A percentile compares a stretch with the other conserved stretches of the same genome.
These are phyloP conservation scores for Candida taoyuanica DNA, from an alignment of 805 yeast genomes.

Conservation along the genomic window DNA sequence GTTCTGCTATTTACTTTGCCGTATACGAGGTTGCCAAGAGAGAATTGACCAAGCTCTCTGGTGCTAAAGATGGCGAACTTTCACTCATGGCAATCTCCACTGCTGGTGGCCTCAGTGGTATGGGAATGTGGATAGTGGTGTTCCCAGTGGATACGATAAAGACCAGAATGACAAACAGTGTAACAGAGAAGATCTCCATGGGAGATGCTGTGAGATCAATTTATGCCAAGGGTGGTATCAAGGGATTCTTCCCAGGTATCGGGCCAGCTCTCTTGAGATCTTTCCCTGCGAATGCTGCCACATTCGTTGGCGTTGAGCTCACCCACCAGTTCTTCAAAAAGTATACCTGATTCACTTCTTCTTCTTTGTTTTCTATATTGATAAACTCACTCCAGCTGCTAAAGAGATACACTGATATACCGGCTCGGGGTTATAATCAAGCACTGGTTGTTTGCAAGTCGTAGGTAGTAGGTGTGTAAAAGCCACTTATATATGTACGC, in stretches of 20 bases:
- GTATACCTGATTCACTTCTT: constrained; percentile 15
- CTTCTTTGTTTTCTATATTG: neutral
- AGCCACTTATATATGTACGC: no score
- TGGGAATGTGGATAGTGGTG: constrained; percentile 93
- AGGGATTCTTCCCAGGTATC: constrained; percentile 94
- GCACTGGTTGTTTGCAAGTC: no score
- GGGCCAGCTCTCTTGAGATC: constrained; percentile 94
- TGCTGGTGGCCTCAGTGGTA: constrained; percentile 96
- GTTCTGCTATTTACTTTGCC: constrained; percentile 92
- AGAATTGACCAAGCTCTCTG: constrained; percentile 40
- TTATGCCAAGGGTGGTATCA: constrained; percentile 72
- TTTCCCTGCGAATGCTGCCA: constrained; percentile 99
- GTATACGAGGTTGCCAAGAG: constrained; percentile 82
- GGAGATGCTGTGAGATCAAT: constrained; percentile 62
- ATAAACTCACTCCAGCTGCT: no score
- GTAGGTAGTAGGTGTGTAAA: no score
- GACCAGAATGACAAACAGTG: constrained; percentile 35
- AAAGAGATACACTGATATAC: no score
- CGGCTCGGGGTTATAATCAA: no score
- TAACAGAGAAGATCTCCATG: constrained; percentile 46
- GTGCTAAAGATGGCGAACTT: constrained; percentile 45
- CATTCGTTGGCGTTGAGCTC: constrained; percentile 91
- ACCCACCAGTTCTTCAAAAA: constrained; percentile 44
- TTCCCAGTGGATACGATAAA: constrained; percentile 97
- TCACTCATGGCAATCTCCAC: constrained; percentile 71